A percentile compares a stretch with the other conserved stretches of the same genome.
phyloP scores from a whole-genome alignment of 1,139 yeast genomes.

The Taphrina betulina region DNA sequence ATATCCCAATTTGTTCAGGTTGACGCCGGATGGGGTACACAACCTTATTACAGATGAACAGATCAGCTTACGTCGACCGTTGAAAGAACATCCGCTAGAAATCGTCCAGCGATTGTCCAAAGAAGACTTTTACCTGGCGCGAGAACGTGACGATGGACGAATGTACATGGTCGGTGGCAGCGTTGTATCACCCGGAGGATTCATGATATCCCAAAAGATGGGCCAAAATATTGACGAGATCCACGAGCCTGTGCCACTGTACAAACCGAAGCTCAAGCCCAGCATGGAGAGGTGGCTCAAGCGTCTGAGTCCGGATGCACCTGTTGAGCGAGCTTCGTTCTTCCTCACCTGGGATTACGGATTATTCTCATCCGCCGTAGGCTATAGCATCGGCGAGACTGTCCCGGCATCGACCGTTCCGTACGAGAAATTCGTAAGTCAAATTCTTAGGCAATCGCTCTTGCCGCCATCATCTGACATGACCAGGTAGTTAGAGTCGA shows the following conservation, averaged over 20 bases:
- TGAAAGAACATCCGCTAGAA: conserved; percentile 62
- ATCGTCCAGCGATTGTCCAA: conserved; percentile 69
- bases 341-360: conserved; percentile 71
- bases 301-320: conserved; percentile 57
- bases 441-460: too few species aligned
- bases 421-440: conserved; percentile 50
- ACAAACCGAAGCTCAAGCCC: conserved; percentile 60
- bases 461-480: too few species aligned
- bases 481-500: conserved; percentile 55
- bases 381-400: conserved; percentile 51
- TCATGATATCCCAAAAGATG: conserved; percentile 62
- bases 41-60: conserved; percentile 63
- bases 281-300: conserved; percentile 77
- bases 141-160: conserved; percentile 55
- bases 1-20: conserved; percentile 62
- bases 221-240: conserved; percentile 64
- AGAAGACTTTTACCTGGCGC: conserved; percentile 67
- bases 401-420: conserved; percentile 43
- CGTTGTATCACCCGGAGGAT: conserved; percentile 77
- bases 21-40: conserved; percentile 54
- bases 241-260: conserved; percentile 72
- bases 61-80: conserved; percentile 59
- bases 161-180: conserved; percentile 72
- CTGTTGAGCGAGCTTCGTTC: conserved; percentile 77
- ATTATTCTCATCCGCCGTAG: conserved; percentile 54